Base-by-base conservation (phyloP, 2,329 filamentous ascomycete genomes). In the Cytospora paraplurivora region DNA sequence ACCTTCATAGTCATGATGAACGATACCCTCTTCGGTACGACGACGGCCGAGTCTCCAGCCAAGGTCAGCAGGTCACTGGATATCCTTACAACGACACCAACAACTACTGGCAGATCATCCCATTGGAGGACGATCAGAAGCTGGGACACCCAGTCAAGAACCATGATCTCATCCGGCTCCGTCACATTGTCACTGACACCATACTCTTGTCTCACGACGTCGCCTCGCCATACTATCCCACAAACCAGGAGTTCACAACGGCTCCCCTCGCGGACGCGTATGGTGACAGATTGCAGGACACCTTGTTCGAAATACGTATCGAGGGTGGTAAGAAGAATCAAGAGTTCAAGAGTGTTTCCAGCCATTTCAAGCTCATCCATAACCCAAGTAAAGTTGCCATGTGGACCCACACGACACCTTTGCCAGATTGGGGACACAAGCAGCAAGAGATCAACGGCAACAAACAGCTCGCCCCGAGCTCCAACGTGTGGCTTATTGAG, bases 371-470 rank as follows among this genome's bases (percentile, higher is more conserved):
- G 80, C 85, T 99, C 65, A 86, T 99, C 70, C 95, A 99, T 77
- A 87, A 91, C 72, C 93, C 94, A 8, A 96, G 92, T 76, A 96
- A 96, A 76, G 95, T 99, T 57, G 94, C 95, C 68, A 96, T 99
- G 94, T 99, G 95, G 95, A 99, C 95, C 34, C 94, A 98, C 76
- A 90, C 90, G 41, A 95, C 88, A 65, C 92, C 95, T 56, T 86
- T 99, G n/a, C 95, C 95, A 5, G 95, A 99, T 4, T 99, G 95
- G 95, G 95, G 85, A 33, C 94, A 91, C 81, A 95, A 96, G 76
- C 95, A 99, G 77, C 94, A 96, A 72, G 95, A 99, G 76, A 97
- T 99, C 81, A 99, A 99, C 76, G 95, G 95, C 65, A 99, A 99
- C 83, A 99, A 99, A 85, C 96, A 97, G 74, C 81, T 96, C 60